A percentile compares a stretch with the other conserved stretches of the same genome.
These are phyloP conservation scores for Pleurostoma richardsiae DNA, from an alignment of 2,329 filamentous ascomycete species.

Conservation along the genomic window DNA sequence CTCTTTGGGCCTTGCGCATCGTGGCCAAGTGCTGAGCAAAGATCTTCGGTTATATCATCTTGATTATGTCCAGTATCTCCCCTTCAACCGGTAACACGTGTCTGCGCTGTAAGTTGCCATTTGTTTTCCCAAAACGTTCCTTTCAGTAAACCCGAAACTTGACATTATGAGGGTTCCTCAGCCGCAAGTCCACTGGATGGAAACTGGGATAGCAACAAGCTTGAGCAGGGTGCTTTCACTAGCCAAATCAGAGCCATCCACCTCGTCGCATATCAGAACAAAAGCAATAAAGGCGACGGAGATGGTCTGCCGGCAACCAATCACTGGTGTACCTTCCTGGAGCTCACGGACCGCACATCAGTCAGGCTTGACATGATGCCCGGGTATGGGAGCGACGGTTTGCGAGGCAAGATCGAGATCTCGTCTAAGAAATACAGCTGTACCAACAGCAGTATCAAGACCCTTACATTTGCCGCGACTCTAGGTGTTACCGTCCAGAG, in stretches of 20 bases:
- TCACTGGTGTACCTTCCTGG: neutral
- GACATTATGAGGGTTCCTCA: no score
- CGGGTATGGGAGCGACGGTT: neutral
- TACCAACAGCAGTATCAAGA: neutral
- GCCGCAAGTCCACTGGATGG: no score
- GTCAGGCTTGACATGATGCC: conserved; percentile 2
- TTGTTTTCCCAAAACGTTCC: no score
- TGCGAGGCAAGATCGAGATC: conserved; percentile 1
- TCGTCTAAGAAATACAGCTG: neutral
- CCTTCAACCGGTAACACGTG: no score
- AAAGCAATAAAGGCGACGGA: conserved; percentile 1
- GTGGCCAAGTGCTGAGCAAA: no score
- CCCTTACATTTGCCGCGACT: neutral
- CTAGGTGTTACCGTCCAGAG: neutral
- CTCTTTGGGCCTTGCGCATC: no score
- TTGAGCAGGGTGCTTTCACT: no score
- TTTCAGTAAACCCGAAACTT: no score
- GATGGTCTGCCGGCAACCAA: neutral
- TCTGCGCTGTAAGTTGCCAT: no score
- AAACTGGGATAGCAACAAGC: no score
- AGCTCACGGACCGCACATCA: neutral
- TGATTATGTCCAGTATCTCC: no score
- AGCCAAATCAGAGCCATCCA: neutral
- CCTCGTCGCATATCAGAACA: neutral
- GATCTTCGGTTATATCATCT: no score